These are phyloP conservation scores for Fraxinus baroniana DNA, from an alignment of 305 asterid species.

Conservation along the genomic window DNA sequence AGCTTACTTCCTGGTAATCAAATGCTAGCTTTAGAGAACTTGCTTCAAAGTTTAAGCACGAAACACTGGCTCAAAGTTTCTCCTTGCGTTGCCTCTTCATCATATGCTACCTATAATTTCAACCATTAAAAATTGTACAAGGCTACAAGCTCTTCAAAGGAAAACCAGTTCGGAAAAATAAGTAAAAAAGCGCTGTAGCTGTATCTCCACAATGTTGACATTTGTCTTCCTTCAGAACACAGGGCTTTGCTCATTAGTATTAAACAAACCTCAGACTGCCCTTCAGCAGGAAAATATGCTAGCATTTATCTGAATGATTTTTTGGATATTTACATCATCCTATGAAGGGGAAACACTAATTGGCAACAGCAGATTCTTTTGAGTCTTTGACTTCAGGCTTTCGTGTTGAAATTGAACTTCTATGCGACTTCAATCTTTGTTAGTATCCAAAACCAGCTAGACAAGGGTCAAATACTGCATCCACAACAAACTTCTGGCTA, in stretches of 20 bases:
- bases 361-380: background rate
- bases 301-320: background rate
- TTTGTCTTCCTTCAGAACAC: background rate
- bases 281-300: background rate
- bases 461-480: background rate
- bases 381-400: background rate
- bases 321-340: background rate
- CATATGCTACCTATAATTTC: background rate
- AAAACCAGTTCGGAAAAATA: background rate
- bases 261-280: background rate
- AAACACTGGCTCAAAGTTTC: background rate
- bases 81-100: background rate
- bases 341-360: background rate
- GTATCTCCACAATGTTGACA: background rate
- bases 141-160: background rate
- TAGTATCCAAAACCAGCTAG: background rate
- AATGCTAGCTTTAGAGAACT: background rate
- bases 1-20: background rate
- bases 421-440: background rate
- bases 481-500: background rate
- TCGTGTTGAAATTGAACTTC: background rate
- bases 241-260: background rate
- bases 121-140: background rate
- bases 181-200: background rate
- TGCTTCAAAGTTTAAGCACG: background rate